Evolutionary conservation across 1,284 basidiomycete genomes (phyloP).

Genomic region (Coniophora puteana): DNA sequence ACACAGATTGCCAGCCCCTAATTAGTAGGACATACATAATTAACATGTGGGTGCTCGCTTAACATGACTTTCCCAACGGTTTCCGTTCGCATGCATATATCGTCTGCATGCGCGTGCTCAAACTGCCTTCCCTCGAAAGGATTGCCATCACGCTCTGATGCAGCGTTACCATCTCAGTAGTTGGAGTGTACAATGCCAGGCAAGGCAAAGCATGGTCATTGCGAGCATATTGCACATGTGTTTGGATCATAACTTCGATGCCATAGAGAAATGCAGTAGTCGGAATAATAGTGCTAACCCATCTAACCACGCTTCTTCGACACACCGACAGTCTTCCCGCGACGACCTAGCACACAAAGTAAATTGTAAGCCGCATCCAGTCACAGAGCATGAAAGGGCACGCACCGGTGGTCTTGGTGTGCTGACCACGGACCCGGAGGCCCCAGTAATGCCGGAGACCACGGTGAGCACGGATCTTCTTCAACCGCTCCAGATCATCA

Average conservation of each 20-base stretch:
- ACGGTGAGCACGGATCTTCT: conserved; percentile 99
- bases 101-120: too few relatives aligned
- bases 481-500: conserved; percentile 97
- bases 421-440: conserved; percentile 93
- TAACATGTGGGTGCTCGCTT: too few relatives aligned
- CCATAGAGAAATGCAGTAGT: too few relatives aligned
- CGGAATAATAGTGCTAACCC: conserved; percentile 5
- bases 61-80: too few relatives aligned
- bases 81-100: too few relatives aligned
- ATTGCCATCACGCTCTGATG: too few relatives aligned
- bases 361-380: conserved; percentile 7
- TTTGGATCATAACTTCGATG: conserved; percentile 3
- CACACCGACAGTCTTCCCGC: conserved; percentile 90
- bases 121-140: too few relatives aligned
- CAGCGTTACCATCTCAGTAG: too few relatives aligned
- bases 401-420: conserved; percentile 98
- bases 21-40: too few relatives aligned
- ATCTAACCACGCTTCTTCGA: conserved; percentile 86
- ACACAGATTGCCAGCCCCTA: too few relatives aligned
- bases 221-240: conserved; percentile 5
- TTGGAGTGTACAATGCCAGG: too few relatives aligned
- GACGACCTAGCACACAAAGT: conserved; percentile 61
- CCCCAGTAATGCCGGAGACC: conserved; percentile 99
- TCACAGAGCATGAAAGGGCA: conserved; percentile 9
- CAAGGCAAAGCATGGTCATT: too few relatives aligned